These are phyloP conservation scores for Boletus speciosus DNA, from an alignment of 768 basidiomycete genomes.

Conservation along the genomic window DNA sequence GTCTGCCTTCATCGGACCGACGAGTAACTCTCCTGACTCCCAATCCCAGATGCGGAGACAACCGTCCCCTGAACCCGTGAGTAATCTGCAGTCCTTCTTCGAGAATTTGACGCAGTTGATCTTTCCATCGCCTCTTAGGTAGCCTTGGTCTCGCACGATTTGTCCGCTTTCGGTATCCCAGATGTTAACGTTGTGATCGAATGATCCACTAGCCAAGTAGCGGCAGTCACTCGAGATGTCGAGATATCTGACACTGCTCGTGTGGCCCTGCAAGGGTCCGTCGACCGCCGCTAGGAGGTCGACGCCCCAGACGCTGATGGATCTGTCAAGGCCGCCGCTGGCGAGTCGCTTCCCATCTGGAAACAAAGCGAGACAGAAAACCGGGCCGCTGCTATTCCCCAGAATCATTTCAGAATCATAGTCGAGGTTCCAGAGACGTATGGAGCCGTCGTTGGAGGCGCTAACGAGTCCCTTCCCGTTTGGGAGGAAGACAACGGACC, in stretches of 20 bases:
- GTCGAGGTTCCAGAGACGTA: constrained; percentile 30
- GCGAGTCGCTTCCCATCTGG: constrained; percentile 26
- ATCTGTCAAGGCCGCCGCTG: constrained; percentile 31
- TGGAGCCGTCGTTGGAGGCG: constrained; percentile 30
- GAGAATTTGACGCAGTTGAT: constrained; percentile 31
- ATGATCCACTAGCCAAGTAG: constrained; percentile 29
- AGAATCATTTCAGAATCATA: constrained; percentile 23
- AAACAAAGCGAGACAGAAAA: constrained; percentile 27
- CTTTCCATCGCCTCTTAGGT: constrained; percentile 21
- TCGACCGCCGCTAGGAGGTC: constrained; percentile 16
- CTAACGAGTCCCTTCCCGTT: constrained; percentile 23
- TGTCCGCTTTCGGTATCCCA: constrained; percentile 29
- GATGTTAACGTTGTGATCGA: constrained; percentile 31
- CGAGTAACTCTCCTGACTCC: constrained; percentile 24
- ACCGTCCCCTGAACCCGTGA: constrained; percentile 29
- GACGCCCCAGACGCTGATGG: constrained; percentile 30
- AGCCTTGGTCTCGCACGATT: constrained; percentile 21
- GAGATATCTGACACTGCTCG: constrained; percentile 27
- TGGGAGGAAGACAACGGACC: constrained; percentile 29
- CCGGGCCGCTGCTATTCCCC: constrained; percentile 17
- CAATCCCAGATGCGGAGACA: constrained; percentile 29
- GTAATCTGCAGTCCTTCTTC: constrained; percentile 21
- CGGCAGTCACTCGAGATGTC: constrained; percentile 28
- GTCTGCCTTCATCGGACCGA: constrained; percentile 24
- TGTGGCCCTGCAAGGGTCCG: constrained; percentile 24